Evolutionary conservation across 1,139 yeast species (phyloP).

Genomic region (Hyphopichia wangnamkhiaoensis): DNA sequence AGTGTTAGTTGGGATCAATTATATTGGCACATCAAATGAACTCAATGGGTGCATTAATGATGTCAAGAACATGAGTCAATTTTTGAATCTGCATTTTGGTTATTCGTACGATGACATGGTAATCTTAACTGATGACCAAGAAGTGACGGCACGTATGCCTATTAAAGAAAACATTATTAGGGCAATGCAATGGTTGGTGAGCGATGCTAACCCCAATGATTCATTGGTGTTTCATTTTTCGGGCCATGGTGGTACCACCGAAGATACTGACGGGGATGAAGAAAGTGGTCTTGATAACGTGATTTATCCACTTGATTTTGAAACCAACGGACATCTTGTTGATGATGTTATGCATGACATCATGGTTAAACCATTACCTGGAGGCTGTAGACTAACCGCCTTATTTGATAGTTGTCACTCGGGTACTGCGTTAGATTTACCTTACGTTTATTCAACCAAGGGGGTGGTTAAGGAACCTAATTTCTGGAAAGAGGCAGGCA

Average conservation of each 20-base stretch:
- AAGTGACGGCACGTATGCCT: conserved; percentile 66
- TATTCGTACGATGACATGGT: conserved; percentile 81
- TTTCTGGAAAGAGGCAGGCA: conserved; percentile 80
- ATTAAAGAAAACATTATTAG: conserved; percentile 74
- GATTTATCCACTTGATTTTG: conserved; percentile 87
- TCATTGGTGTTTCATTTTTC: conserved; percentile 84
- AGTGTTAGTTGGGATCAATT: conserved; percentile 81
- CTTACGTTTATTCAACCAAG: conserved; percentile 85
- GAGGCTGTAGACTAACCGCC: conserved; percentile 86
- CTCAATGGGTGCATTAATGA: conserved; percentile 89
- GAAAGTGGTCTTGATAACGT: conserved; percentile 89
- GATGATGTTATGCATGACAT: conserved; percentile 86
- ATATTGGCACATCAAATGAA: conserved; percentile 67
- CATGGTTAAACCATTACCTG: conserved; percentile 73
- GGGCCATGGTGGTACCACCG: conserved; percentile 89
- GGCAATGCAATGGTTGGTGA: conserved; percentile 91
- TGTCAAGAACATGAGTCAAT: conserved; percentile 61
- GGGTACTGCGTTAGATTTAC: conserved; percentile 87
- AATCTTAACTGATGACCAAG: conserved; percentile 74
- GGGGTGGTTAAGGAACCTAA: conserved; percentile 91
- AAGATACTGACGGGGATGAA: conserved; percentile 86
- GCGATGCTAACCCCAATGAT: conserved; percentile 80
- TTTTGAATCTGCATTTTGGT: conserved; percentile 60
- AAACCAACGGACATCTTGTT: conserved; percentile 67
- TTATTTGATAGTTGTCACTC: conserved; percentile 92